Conservation (phyloP, 78 protist genomes). For the Monosiga brevicollis region DNA sequence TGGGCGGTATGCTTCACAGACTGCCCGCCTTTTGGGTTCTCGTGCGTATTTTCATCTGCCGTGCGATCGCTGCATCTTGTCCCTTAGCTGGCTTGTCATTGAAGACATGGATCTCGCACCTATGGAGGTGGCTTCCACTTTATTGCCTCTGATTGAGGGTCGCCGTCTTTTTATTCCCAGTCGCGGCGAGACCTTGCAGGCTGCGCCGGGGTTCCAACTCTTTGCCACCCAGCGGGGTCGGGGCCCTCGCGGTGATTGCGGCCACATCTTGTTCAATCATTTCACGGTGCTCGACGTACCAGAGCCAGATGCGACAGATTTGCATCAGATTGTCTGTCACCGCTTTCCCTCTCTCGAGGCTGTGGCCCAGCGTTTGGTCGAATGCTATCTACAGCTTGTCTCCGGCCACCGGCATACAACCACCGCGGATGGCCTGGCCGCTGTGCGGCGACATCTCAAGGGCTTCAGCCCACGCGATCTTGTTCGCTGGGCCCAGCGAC, state of each 20-base stretch:
- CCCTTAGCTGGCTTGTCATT: conserved; percentile 91
- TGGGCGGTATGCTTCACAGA: too few species aligned
- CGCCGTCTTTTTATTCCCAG: conserved; percentile 57
- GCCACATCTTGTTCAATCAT: too few species aligned
- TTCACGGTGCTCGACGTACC: conserved; percentile 47
- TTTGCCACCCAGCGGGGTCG: conserved; percentile 71
- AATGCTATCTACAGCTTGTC: not conserved
- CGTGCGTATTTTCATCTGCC: too few species aligned
- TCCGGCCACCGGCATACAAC: not conserved
- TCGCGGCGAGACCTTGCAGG: conserved; percentile 61
- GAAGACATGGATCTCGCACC: conserved; percentile 92
- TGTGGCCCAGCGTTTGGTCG: not conserved
- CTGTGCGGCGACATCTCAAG: too few species aligned
- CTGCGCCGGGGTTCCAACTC: conserved; percentile 77
- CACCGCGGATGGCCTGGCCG: conserved; percentile 11
- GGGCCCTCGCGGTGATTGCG: too few species aligned
- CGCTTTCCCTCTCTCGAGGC: conserved; percentile 45
- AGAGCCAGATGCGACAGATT: conserved; percentile 16
- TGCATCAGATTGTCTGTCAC: conserved; percentile 23
- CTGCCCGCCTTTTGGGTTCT: too few species aligned
- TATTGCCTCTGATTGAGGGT: conserved; percentile 68
- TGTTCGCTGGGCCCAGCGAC: too few species aligned
- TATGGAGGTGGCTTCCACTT: conserved; percentile 60
- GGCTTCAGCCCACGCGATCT: too few species aligned
- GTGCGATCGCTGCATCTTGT: too few species aligned